phyloP scores from a whole-genome alignment of 257 asterid species.

The Primulina eburnea region DNA sequence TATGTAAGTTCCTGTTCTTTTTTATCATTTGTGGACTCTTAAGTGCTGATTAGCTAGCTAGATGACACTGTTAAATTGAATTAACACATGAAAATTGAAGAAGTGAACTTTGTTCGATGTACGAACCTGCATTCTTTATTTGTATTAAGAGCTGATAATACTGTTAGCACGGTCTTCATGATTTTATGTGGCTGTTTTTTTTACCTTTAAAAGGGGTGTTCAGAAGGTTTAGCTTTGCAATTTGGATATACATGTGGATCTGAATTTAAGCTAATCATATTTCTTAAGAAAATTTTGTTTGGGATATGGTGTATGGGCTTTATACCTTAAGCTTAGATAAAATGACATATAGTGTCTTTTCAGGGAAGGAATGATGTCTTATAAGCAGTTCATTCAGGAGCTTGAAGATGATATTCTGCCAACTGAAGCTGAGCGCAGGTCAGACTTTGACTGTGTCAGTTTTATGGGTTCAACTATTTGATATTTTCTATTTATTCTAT shows the following conservation, averaged over 20 bases:
- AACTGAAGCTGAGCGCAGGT: slow-evolving; percentile 98
- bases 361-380: slow-evolving; percentile 99
- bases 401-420: slow-evolving; percentile 98
- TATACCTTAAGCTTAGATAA: slow-evolving; percentile 4
- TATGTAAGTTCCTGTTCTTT: slow-evolving; percentile 13
- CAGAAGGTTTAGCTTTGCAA: slow-evolving; percentile 9
- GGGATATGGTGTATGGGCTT: not conserved
- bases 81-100: slow-evolving; percentile 4
- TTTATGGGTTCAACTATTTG: slow-evolving; percentile 17
- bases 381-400: slow-evolving; percentile 99
- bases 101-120: not conserved
- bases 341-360: slow-evolving; percentile 20
- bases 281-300: not conserved
- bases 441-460: slow-evolving; percentile 25
- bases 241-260: slow-evolving; percentile 5
- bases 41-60: slow-evolving; percentile 10
- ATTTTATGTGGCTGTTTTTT: not conserved
- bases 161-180: not conserved
- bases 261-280: not conserved
- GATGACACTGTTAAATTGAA: slow-evolving; percentile 16
- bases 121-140: slow-evolving; percentile 1
- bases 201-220: not conserved
- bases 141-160: not conserved
- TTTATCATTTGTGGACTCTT: not conserved
- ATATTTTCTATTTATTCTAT: slow-evolving; percentile 17